Percentiles rank a stretch among this genome's conserved stretches.
Conservation (phyloP, 768 basidiomycete genomes). For the Tricholoma sp. region DNA sequence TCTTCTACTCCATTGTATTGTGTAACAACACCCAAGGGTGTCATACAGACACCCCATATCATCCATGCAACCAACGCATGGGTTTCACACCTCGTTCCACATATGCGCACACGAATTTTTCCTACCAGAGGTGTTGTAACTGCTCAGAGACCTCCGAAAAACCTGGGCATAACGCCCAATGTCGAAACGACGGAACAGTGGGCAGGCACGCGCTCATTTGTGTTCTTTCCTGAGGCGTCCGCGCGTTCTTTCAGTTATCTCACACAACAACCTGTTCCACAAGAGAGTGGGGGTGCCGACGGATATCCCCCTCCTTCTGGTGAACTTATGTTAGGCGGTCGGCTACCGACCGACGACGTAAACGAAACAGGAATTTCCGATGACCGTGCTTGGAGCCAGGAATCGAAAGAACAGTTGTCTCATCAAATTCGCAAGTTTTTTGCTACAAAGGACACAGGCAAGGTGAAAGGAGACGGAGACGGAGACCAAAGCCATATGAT, state of each 20-base stretch:
- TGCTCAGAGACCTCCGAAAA: slow-evolving; percentile 52
- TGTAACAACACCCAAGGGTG: slow-evolving; percentile 59
- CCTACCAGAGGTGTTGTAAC: slow-evolving; percentile 60
- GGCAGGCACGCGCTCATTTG: slow-evolving; percentile 49
- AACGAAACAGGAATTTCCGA: slow-evolving; percentile 33
- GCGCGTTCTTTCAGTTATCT: slow-evolving; percentile 59
- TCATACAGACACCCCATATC: slow-evolving; percentile 53
- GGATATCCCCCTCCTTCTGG: slow-evolving; percentile 24
- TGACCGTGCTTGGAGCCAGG: slow-evolving; percentile 26
- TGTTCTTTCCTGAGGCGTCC: slow-evolving; percentile 45
- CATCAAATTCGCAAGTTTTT: slow-evolving; percentile 52
- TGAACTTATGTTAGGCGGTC: slow-evolving; percentile 70
- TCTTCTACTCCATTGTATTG: slow-evolving; percentile 35
- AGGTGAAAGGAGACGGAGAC: slow-evolving; percentile 17
- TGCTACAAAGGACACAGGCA: slow-evolving; percentile 18
- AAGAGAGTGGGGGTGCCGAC: neutral
- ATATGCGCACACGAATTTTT: slow-evolving; percentile 57
- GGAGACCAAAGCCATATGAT: slow-evolving; percentile 45
- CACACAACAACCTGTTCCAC: slow-evolving; percentile 45
- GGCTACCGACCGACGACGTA: slow-evolving; percentile 30
- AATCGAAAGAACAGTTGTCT: slow-evolving; percentile 24
- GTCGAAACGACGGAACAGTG: slow-evolving; percentile 12
- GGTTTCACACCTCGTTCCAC: slow-evolving; percentile 63
- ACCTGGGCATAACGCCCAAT: slow-evolving; percentile 14
- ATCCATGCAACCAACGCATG: slow-evolving; percentile 87